phyloP scores from a whole-genome alignment of 345 rosid species.

The Chamaenerion angustifolium region DNA sequence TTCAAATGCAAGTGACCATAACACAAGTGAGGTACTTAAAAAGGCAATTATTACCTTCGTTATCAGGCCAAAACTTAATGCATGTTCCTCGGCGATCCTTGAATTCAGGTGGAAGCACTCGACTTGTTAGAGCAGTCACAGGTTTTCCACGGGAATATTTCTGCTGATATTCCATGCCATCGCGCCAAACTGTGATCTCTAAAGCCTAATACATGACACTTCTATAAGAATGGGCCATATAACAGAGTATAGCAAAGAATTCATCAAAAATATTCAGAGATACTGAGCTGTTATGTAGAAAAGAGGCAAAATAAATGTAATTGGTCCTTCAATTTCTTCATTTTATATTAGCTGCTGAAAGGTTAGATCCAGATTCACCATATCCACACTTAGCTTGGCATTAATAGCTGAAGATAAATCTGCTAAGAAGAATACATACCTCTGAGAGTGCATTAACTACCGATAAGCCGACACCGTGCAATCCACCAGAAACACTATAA shows the following conservation, averaged over 20 bases:
- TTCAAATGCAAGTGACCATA: not conserved
- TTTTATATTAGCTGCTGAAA: no score
- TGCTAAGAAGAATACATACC: constrained; percentile 33
- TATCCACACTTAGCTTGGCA: no score
- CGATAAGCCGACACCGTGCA: constrained; percentile 96
- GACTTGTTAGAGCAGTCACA: constrained; percentile 33
- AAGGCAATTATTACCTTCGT: constrained; percentile 43
- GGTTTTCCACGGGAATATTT: constrained; percentile 90
- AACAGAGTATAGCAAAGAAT: not conserved
- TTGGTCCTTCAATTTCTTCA: no score
- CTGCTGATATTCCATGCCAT: constrained; percentile 67
- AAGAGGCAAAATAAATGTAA: no score
- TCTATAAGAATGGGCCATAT: not conserved
- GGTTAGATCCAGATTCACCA: no score
- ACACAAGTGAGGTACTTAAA: not conserved
- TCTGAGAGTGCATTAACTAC: constrained; percentile 97
- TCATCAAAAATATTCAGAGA: not conserved
- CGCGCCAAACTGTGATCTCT: constrained; percentile 88
- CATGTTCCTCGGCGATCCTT: constrained; percentile 54
- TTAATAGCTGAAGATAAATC: not conserved
- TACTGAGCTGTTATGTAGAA: not conserved
- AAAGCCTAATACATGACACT: constrained; percentile 34
- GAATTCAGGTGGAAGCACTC: constrained; percentile 42
- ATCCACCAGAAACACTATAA: constrained; percentile 90
- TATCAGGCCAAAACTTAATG: constrained; percentile 95